Conservation (phyloP, 805 yeast species). For the Wickerhamiella brachini region DNA sequence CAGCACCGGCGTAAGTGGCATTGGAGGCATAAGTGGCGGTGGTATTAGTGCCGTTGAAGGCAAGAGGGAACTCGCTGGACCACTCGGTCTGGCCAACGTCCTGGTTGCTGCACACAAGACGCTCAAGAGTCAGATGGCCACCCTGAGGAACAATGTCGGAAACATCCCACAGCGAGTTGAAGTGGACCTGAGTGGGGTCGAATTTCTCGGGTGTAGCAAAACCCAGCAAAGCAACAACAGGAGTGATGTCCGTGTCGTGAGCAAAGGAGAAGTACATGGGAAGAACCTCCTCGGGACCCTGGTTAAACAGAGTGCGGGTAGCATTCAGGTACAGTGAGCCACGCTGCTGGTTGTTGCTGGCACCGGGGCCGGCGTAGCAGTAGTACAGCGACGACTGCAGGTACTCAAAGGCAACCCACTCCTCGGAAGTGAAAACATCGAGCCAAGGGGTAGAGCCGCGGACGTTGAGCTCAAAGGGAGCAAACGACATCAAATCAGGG, state of each 20-base stretch:
- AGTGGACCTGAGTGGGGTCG: constrained; percentile 30
- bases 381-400: constrained; percentile 13
- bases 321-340: constrained; percentile 39
- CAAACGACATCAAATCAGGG: constrained; percentile 29
- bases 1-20: constrained; percentile 9
- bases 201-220: constrained; percentile 29
- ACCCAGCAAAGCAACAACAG: constrained; percentile 36
- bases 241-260: constrained; percentile 46
- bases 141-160: constrained; percentile 27
- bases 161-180: constrained; percentile 34
- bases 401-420: constrained; percentile 20
- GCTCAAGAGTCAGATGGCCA: constrained; percentile 21
- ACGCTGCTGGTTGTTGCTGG: constrained; percentile 18
- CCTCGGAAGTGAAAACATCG: constrained; percentile 22
- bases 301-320: constrained; percentile 32
- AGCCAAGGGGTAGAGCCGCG: constrained; percentile 31
- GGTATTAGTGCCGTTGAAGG: constrained; percentile 8
- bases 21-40: constrained; percentile 7
- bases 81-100: constrained; percentile 2
- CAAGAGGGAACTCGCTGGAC: constrained; percentile 9
- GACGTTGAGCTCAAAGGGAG: constrained; percentile 39
- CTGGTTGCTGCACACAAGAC: constrained; percentile 27
- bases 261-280: constrained; percentile 36
- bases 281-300: constrained; percentile 25
- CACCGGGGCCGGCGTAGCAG: constrained; percentile 22